These are phyloP conservation scores for Pichia norvegensis DNA, from an alignment of 1,139 yeast species.

Conservation along the genomic window DNA sequence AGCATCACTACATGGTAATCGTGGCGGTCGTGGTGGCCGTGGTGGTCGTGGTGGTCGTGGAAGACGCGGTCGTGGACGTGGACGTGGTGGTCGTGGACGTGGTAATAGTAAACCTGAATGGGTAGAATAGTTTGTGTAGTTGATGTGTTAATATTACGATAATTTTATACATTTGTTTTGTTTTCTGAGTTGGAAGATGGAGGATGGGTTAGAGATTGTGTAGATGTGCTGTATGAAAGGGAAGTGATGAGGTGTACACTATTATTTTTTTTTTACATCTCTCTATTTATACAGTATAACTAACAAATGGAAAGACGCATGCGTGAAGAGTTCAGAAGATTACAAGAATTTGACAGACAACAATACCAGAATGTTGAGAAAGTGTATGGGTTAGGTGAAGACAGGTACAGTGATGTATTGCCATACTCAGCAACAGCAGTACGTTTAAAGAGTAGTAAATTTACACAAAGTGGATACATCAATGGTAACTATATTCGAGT, in stretches of 20 bases:
- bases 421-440: slow-evolving; percentile 57
- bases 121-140: slow-evolving; percentile 16
- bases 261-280: no score
- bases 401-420: slow-evolving; percentile 45
- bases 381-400: background rate
- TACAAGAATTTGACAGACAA: slow-evolving; percentile 5
- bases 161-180: no score
- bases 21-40: slow-evolving; percentile 15
- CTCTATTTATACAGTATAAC: no score
- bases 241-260: background rate
- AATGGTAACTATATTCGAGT: slow-evolving; percentile 39
- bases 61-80: slow-evolving; percentile 25
- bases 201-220: no score
- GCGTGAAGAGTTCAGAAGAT: background rate
- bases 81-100: slow-evolving; percentile 15
- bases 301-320: background rate
- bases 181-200: no score
- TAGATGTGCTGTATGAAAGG: no score
- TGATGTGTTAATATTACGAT: background rate
- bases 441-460: slow-evolving; percentile 28
- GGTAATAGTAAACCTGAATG: slow-evolving; percentile 25
- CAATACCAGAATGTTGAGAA: background rate
- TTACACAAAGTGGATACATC: slow-evolving; percentile 30
- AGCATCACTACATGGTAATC: slow-evolving; percentile 28
- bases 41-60: slow-evolving; percentile 19